These are phyloP conservation scores for Talaromyces sp. DNA, from an alignment of 2,329 filamentous ascomycete species.

Conservation along the genomic window DNA sequence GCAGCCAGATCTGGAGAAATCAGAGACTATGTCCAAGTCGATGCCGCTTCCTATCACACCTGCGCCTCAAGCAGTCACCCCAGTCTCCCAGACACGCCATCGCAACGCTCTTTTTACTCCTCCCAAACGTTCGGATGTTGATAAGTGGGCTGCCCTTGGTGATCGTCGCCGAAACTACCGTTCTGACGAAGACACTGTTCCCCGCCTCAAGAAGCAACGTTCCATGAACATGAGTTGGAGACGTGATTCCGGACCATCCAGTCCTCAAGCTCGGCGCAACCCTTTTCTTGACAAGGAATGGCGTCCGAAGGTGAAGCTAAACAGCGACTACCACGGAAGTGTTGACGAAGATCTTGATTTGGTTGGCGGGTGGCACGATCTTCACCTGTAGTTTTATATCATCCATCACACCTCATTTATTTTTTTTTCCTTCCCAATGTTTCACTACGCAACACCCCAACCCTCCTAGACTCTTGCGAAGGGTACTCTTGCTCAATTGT, in stretches of 20 bases:
- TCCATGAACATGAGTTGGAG: constrained; percentile 42
- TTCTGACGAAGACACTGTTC: constrained; percentile 49
- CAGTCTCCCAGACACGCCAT: constrained; percentile 27
- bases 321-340: constrained; percentile 50
- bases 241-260: constrained; percentile 38
- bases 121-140: constrained; percentile 51
- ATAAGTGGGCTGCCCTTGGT: constrained; percentile 88
- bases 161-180: constrained; percentile 72
- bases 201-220: constrained; percentile 44
- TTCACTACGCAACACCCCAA: constrained; percentile 13
- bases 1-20: constrained; percentile 23
- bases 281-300: constrained; percentile 45
- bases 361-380: constrained; percentile 85
- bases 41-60: constrained; percentile 64
- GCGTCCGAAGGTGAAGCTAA: constrained; percentile 39
- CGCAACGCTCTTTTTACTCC: constrained; percentile 59
- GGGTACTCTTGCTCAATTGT: constrained; percentile 13
- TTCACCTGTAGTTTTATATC: constrained; percentile 54
- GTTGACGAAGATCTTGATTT: constrained; percentile 76
- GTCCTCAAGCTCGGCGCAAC: constrained; percentile 37
- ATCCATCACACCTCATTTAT: constrained; percentile 18
- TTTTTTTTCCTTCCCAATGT: constrained; percentile 13
- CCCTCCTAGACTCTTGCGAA: constrained; percentile 15
- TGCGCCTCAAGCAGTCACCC: constrained; percentile 63
- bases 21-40: constrained; percentile 29